phyloP scores from a whole-genome alignment of 768 basidiomycete genomes.

The Inosperma sp. region DNA sequence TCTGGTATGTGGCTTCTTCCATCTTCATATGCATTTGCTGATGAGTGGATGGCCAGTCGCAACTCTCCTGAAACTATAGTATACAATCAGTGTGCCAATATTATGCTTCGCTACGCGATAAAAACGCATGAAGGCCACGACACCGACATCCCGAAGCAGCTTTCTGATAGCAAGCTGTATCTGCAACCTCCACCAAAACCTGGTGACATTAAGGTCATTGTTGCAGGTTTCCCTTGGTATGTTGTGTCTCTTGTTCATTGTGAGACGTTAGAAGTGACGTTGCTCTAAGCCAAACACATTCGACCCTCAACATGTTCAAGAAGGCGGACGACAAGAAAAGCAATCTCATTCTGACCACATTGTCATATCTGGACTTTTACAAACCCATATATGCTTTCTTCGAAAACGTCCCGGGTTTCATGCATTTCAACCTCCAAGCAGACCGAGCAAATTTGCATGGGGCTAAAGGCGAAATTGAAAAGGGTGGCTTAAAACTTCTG shows the following conservation, averaged over 20 bases:
- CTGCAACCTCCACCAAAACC: conserved; percentile 46
- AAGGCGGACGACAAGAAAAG: conserved; percentile 64
- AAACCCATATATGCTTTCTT: conserved; percentile 41
- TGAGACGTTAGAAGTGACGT: neutral
- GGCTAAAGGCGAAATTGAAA: conserved; percentile 61
- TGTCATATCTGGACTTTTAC: conserved; percentile 48
- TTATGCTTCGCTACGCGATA: conserved; percentile 53
- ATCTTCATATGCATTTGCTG: neutral
- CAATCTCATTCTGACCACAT: conserved; percentile 59
- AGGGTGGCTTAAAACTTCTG: conserved; percentile 71
- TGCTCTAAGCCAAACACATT: conserved; percentile 66
- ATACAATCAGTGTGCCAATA: conserved; percentile 71
- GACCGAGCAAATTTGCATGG: conserved; percentile 37
- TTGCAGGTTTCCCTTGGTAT: conserved; percentile 76
- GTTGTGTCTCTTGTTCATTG: conserved; percentile 5
- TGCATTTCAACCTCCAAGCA: conserved; percentile 39
- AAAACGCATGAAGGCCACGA: conserved; percentile 43
- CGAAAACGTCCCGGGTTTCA: conserved; percentile 54
- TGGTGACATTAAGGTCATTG: conserved; percentile 55
- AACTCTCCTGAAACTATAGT: conserved; percentile 51
- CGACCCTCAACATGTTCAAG: conserved; percentile 64
- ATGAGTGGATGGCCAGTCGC: conserved; percentile 32
- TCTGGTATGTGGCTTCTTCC: conserved; percentile 40
- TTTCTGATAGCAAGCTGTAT: conserved; percentile 32
- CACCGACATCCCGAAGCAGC: conserved; percentile 37